Percentiles rank a stretch among this genome's conserved stretches.
These are phyloP conservation scores for Pseudogymnoascus verrucosus DNA, from an alignment of 2,329 filamentous ascomycete genomes.

Conservation along the genomic window DNA sequence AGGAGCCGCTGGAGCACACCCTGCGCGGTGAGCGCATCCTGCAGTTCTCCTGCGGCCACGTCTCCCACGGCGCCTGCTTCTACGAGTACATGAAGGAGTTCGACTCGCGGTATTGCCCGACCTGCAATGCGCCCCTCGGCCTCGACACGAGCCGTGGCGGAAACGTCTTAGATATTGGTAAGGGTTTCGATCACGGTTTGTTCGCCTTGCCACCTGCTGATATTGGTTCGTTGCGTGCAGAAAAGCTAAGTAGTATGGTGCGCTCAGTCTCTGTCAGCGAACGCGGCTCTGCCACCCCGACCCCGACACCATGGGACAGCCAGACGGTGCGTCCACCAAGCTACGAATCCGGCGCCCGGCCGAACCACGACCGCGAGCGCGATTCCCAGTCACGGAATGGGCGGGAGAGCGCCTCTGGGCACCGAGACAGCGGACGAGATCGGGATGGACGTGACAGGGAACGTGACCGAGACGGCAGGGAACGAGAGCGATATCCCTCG, in stretches of 20 bases:
- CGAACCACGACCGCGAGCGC: conserved; percentile 29
- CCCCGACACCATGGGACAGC: conserved; percentile 61
- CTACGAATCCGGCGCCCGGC: conserved; percentile 31
- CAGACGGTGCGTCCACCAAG: conserved; percentile 49
- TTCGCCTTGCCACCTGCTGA: conserved; percentile 21
- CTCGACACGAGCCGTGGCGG: conserved; percentile 88
- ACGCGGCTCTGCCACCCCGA: conserved; percentile 40
- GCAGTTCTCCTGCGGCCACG: conserved; percentile 94
- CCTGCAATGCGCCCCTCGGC: conserved; percentile 84
- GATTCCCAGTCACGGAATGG: conserved; percentile 30
- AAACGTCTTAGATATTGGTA: conserved; percentile 87
- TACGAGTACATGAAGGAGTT: conserved; percentile 97
- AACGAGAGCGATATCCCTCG: conserved; percentile 36
- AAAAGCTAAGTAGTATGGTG: conserved; percentile 91
- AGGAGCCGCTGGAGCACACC: conserved; percentile 93
- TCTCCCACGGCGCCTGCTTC: conserved; percentile 96
- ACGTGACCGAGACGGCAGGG: conserved; percentile 42
- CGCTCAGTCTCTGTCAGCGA: conserved; percentile 69
- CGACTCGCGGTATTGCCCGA: conserved; percentile 88
- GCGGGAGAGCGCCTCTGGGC: conserved; percentile 20
- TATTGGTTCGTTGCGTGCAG: conserved; percentile 38
- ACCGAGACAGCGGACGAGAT: conserved; percentile 26
- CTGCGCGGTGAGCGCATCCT: conserved; percentile 87
- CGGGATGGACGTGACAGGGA: conserved; percentile 28
- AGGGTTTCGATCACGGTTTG: conserved; percentile 28